Evolutionary conservation across 1,284 basidiomycete genomes (phyloP).

Genomic region (Ganoderma resinaceum): DNA sequence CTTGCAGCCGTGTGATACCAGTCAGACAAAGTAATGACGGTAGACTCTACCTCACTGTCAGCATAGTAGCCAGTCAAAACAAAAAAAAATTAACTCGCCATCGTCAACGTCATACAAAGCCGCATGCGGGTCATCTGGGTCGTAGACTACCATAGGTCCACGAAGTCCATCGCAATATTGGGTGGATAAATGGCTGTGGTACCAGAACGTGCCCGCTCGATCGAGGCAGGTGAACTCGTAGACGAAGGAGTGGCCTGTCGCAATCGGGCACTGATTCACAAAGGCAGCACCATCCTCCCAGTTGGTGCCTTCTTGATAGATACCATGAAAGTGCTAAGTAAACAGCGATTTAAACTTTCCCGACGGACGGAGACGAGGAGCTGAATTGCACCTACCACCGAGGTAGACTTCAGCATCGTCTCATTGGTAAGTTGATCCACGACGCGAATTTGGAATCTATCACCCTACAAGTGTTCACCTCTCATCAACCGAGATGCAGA

Average conservation of each 20-base stretch:
- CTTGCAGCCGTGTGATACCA: constrained; percentile 34
- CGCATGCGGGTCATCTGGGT: constrained; percentile 46
- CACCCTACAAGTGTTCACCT: constrained; percentile 29
- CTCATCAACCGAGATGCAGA: neutral
- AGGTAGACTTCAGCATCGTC: constrained; percentile 44
- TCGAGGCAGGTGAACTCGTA: constrained; percentile 44
- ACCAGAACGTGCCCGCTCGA: constrained; percentile 42
- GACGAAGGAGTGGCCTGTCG: constrained; percentile 50
- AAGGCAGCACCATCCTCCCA: constrained; percentile 44
- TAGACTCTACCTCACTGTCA: constrained; percentile 22
- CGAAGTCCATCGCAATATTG: constrained; percentile 44
- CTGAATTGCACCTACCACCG: constrained; percentile 38
- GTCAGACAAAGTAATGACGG: constrained; percentile 34
- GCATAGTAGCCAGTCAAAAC: neutral
- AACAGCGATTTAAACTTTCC: neutral
- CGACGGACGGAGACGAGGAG: neutral
- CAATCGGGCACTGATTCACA: constrained; percentile 60
- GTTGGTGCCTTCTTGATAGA: constrained; percentile 41
- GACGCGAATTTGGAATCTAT: constrained; percentile 44
- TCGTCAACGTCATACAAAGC: constrained; percentile 51
- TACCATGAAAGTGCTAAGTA: constrained; percentile 46
- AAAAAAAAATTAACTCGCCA: constrained; percentile 31
- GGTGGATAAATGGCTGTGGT: too few species aligned
- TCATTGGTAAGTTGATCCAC: constrained; percentile 42
- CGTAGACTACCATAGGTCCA: constrained; percentile 48